phyloP scores from a whole-genome alignment of 345 rosid genomes.

The Gossypium sturtianum region DNA sequence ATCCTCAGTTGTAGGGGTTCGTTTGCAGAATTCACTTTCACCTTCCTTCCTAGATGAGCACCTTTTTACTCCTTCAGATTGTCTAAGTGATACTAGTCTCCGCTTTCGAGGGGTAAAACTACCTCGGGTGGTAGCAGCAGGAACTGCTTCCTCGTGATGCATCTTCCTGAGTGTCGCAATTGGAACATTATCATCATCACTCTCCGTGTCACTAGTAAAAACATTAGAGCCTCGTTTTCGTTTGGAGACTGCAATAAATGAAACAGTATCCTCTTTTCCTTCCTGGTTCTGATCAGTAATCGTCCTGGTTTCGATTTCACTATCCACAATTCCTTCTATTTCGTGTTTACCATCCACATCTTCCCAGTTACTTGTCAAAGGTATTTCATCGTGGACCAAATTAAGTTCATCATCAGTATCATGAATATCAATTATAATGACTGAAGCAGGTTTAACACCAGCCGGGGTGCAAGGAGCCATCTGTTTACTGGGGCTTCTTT shows the following conservation, averaged over 20 bases:
- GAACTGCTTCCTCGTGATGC: constrained; percentile 17
- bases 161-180: constrained; percentile 37
- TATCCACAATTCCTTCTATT: constrained; percentile 7
- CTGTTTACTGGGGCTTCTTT: constrained; percentile 24
- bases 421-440: constrained; percentile 34
- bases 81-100: constrained; percentile 38
- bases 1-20: constrained; percentile 28
- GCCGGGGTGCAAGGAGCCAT: constrained; percentile 44
- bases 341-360: constrained; percentile 8
- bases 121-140: constrained; percentile 5
- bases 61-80: constrained; percentile 18
- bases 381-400: background rate
- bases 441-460: constrained; percentile 13
- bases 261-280: constrained; percentile 28
- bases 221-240: constrained; percentile 48
- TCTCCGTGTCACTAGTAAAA: constrained; percentile 55
- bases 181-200: constrained; percentile 43
- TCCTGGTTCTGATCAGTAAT: constrained; percentile 19
- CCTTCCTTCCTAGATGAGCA: constrained; percentile 15
- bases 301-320: constrained; percentile 16
- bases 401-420: constrained; percentile 48
- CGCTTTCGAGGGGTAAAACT: constrained; percentile 19
- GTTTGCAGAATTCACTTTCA: constrained; percentile 21
- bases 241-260: constrained; percentile 26
- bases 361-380: constrained; percentile 1